phyloP scores from a whole-genome alignment of 208 protist species.

The Crithidia thermophila region DNA sequence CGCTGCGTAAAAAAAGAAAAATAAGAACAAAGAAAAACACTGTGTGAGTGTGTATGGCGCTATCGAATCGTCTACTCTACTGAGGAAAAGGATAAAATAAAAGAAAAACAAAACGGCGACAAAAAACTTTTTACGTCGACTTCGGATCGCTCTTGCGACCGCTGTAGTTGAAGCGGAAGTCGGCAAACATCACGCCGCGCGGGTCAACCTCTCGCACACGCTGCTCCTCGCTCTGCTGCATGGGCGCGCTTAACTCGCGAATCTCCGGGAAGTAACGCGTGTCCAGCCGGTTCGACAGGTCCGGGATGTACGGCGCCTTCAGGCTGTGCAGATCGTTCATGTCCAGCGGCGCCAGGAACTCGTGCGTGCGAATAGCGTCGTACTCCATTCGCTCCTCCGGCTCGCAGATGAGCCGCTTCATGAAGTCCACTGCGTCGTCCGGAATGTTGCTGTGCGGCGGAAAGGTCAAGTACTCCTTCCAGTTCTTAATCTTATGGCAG shows the following conservation, averaged over 20 bases:
- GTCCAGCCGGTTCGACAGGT: constrained; percentile 76
- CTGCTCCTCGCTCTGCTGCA: constrained; percentile 51
- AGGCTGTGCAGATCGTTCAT: constrained; percentile 64
- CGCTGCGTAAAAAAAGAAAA: not conserved
- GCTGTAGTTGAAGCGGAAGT: constrained; percentile 83
- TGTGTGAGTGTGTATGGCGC: too few species aligned
- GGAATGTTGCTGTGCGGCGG: constrained; percentile 81
- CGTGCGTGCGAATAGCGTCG: constrained; percentile 76
- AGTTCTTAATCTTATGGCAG: constrained; percentile 95
- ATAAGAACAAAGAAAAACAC: not conserved
- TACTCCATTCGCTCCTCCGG: constrained; percentile 79
- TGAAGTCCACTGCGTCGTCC: constrained; percentile 91
- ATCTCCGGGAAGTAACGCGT: constrained; percentile 91
- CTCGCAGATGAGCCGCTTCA: constrained; percentile 90
- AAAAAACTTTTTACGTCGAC: constrained; percentile 1
- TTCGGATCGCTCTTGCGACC: constrained; percentile 17
- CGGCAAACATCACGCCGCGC: constrained; percentile 85
- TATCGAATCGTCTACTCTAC: not conserved
- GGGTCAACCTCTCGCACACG: constrained; percentile 78
- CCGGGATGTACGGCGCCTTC: constrained; percentile 69
- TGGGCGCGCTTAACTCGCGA: constrained; percentile 43
- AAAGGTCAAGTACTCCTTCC: constrained; percentile 91
- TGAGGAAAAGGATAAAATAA: not conserved
- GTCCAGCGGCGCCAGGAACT: constrained; percentile 80
- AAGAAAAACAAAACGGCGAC: not conserved